A percentile compares a stretch with the other conserved stretches of the same genome.
These are phyloP conservation scores for Leucocoprinus leucothites DNA, from an alignment of 768 basidiomycete species.

Conservation along the genomic window DNA sequence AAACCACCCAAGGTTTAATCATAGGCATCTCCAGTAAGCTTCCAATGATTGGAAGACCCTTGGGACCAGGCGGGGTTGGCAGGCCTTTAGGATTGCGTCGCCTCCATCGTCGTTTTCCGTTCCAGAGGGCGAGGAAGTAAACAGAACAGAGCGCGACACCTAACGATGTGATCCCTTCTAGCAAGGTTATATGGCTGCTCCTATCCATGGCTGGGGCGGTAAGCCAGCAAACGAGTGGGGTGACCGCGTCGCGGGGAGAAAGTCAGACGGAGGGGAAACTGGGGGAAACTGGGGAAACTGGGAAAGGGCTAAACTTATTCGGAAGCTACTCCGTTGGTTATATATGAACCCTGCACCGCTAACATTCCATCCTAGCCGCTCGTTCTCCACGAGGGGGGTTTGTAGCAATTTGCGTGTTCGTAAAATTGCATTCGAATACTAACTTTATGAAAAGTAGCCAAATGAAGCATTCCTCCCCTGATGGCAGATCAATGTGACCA, in stretches of 20 bases:
- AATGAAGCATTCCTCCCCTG: not conserved
- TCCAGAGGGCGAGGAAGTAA: not conserved
- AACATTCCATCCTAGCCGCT: not conserved
- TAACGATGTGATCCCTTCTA: not conserved
- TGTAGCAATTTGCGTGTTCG: not conserved
- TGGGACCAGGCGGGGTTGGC: slow-evolving; percentile 19
- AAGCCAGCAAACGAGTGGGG: no score
- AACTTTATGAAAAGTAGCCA: not conserved
- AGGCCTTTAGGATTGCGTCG: slow-evolving; percentile 3
- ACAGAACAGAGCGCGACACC: not conserved
- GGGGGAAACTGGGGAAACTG: not conserved
- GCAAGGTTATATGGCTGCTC: not conserved
- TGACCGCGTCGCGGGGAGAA: not conserved
- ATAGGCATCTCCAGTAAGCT: slow-evolving; percentile 17
- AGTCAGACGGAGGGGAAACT: not conserved
- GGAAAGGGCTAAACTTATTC: not conserved
- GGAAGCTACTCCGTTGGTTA: not conserved
- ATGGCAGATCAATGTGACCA: not conserved
- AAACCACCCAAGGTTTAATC: slow-evolving; percentile 19
- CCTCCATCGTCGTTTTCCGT: not conserved
- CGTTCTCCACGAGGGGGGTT: not conserved
- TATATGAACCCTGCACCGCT: slow-evolving; percentile 3
- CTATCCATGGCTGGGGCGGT: not conserved
- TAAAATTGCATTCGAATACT: not conserved
- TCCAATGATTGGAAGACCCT: slow-evolving; percentile 18